Conservation (phyloP, 257 asterid species). For the Craterostigma plantagineum region DNA sequence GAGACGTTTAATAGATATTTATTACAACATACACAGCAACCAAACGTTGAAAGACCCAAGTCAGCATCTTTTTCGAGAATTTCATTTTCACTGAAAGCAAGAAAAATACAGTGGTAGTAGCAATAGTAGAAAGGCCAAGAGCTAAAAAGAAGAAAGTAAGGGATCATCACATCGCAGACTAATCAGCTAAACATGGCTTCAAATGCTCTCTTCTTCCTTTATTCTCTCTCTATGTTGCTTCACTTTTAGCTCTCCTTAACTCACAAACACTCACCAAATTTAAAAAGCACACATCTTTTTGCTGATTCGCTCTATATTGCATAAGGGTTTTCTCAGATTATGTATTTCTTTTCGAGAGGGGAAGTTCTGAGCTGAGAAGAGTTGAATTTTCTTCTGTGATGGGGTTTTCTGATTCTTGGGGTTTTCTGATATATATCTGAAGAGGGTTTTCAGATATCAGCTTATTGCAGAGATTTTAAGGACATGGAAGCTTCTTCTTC, state of each 20-base stretch:
- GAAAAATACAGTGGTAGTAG: neutral
- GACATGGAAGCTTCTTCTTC: slow-evolving; percentile 39
- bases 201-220: neutral
- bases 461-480: too few species aligned
- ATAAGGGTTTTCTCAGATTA: too few species aligned
- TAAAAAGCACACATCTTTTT: neutral
- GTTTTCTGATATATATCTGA: neutral
- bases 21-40: too few species aligned
- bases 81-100: slow-evolving; percentile 8
- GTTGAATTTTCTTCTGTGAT: neutral
- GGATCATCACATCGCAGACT: slow-evolving; percentile 1
- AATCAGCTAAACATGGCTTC: neutral
- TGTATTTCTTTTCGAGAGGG: too few species aligned
- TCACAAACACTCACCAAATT: neutral
- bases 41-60: neutral
- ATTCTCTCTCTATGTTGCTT: neutral
- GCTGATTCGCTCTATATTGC: neutral
- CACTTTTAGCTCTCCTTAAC: neutral
- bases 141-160: neutral
- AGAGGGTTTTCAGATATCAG: neutral
- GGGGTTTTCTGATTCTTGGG: slow-evolving; percentile 1
- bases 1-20: too few species aligned
- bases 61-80: slow-evolving; percentile 4
- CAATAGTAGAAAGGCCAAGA: neutral
- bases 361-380: neutral